These are phyloP conservation scores for Novakomyces olei DNA, from an alignment of 805 yeast genomes.

Conservation along the genomic window DNA sequence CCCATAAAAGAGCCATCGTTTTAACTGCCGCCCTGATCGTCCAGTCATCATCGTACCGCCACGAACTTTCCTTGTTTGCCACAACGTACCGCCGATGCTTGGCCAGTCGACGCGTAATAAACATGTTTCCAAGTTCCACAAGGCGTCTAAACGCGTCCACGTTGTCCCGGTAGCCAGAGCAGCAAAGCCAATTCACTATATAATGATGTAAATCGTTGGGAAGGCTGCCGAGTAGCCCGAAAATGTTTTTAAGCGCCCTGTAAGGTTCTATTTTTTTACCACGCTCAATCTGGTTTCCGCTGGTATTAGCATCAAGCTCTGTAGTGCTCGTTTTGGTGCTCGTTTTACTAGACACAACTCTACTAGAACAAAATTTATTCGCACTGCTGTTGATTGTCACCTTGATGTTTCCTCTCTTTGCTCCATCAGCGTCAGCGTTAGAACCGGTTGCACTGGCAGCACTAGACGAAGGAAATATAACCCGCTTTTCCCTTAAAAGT, in stretches of 20 bases:
- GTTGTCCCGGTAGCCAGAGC: conserved; percentile 19
- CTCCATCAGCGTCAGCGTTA: too few species aligned
- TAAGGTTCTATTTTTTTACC: neutral
- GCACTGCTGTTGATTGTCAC: too few species aligned
- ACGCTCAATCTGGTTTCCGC: conserved; percentile 19
- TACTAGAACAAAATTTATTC: too few species aligned
- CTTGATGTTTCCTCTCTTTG: too few species aligned
- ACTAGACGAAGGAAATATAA: neutral
- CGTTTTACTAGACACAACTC: too few species aligned
- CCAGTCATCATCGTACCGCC: conserved; percentile 55
- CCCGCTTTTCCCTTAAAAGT: conserved; percentile 5
- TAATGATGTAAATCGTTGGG: conserved; percentile 16
- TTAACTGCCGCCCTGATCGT: conserved; percentile 46
- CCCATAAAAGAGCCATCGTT: conserved; percentile 27
- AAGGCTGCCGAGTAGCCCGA: conserved; percentile 9
- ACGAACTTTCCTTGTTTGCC: conserved; percentile 4
- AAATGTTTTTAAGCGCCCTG: conserved; percentile 3
- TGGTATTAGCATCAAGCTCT: too few species aligned
- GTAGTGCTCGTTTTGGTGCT: too few species aligned
- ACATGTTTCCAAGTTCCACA: conserved; percentile 50
- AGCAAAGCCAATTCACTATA: conserved; percentile 35
- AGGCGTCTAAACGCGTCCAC: conserved; percentile 22
- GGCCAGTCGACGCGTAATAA: conserved; percentile 54
- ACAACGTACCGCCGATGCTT: conserved; percentile 8
- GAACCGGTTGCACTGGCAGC: too few species aligned